Evolutionary conservation across 1,139 yeast species (phyloP).

Genomic region (Blastobotrys arbuscula): DNA sequence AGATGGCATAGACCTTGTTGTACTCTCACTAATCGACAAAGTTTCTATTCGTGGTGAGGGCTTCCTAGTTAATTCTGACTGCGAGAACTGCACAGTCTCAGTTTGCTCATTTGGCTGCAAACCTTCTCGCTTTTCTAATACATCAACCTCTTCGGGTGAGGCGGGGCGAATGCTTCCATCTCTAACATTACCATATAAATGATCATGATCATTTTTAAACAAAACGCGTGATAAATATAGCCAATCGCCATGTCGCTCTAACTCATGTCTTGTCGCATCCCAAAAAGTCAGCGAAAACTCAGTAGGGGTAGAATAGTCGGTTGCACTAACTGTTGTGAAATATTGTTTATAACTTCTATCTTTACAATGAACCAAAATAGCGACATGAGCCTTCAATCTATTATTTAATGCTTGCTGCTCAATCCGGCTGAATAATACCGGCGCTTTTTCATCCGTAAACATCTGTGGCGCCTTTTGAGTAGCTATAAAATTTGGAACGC

Average conservation of each 20-base stretch:
- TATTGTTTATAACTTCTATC: not conserved
- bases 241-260: not conserved
- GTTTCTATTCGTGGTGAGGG: not conserved
- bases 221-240: not conserved
- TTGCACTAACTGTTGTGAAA: not conserved
- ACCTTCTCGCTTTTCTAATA: not conserved
- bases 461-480: too few species aligned
- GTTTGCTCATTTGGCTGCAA: not conserved
- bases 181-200: slow-evolving; percentile 8
- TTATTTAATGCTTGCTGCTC: not conserved
- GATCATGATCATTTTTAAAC: not conserved
- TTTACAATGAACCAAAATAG: slow-evolving; percentile 1
- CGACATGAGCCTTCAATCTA: not conserved
- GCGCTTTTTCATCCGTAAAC: not conserved
- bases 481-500: too few species aligned
- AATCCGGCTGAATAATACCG: not conserved
- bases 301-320: slow-evolving; percentile 2
- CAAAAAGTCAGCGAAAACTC: slow-evolving; percentile 6
- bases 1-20: not conserved
- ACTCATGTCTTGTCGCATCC: not conserved
- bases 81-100: not conserved
- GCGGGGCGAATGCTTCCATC: slow-evolving; percentile 6
- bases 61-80: not conserved
- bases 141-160: not conserved
- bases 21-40: not conserved